These are phyloP conservation scores for Pseudogymnoascus pannorum DNA, from an alignment of 2,329 filamentous ascomycete genomes.

Conservation along the genomic window DNA sequence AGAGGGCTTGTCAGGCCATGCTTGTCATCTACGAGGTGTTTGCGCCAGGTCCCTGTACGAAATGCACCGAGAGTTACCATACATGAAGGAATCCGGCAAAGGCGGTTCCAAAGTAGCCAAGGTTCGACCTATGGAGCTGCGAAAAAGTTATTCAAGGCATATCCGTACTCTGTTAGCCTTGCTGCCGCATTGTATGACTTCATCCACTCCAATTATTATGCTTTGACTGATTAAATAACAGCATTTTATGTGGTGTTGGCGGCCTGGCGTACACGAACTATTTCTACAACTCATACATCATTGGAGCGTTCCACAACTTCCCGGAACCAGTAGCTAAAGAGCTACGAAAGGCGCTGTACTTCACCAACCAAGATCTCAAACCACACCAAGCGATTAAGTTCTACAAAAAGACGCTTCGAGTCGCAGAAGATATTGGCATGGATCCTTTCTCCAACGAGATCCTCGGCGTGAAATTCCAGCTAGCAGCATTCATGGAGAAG, in stretches of 20 bases:
- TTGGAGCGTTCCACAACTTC: conserved; percentile 44
- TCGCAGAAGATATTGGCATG: conserved; percentile 66
- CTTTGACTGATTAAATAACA: conserved; percentile 12
- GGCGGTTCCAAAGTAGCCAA: background rate
- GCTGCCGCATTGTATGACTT: conserved; percentile 22
- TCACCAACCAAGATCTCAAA: conserved; percentile 69
- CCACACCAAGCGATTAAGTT: conserved; percentile 72
- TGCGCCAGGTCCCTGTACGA: background rate
- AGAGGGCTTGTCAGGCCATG: conserved; percentile 1
- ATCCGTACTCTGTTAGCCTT: conserved; percentile 25
- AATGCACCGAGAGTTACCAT: background rate
- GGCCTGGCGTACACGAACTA: conserved; percentile 25
- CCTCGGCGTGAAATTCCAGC: conserved; percentile 77
- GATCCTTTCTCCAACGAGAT: conserved; percentile 90
- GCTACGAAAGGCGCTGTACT: conserved; percentile 79
- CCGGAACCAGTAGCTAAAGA: conserved; percentile 68
- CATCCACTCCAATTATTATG: background rate
- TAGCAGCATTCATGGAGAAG: conserved; percentile 73
- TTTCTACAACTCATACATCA: conserved; percentile 27
- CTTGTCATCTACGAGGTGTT: background rate
- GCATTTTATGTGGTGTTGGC: conserved; percentile 22
- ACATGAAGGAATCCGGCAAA: background rate
- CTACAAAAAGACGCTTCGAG: conserved; percentile 71
- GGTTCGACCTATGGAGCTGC: conserved; percentile 11
- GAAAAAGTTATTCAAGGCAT: conserved; percentile 21